Base-by-base conservation (phyloP, 768 basidiomycete genomes). In the Gelatoporia subvermispora region DNA sequence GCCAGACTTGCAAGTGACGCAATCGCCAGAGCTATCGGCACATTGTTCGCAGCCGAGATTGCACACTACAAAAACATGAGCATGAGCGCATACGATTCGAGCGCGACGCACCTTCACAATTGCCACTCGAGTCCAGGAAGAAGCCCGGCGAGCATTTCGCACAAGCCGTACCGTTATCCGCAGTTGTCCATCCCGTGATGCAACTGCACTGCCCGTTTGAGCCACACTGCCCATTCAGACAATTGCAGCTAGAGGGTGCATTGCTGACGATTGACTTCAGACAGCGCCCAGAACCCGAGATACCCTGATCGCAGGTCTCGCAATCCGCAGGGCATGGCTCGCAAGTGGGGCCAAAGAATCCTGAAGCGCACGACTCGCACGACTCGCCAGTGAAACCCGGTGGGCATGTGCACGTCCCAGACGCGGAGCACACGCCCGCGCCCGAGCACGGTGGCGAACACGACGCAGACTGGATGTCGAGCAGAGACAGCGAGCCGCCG, bases 391-490 rank as follows among this genome's bases (percentile, higher is more conserved):
- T 81, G 63, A 93, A 94, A 0, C 88, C 88, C 2, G 78, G 50
- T 0, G 81, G 74, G 58, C 92, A 95, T 0, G 71, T 65, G 58
- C 92, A 95, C 13, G 75, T 79, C 8, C 86, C 87, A 0, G 78
- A 76, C 0, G 81, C 64, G 0, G 83, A 79, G 58, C 92, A 95
- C 5, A 85, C 68, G 10, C 89, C 87, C 0, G 77, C 73, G 2
- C 83, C 78, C 0, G 90, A 75, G 59, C 92, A 94, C 2, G 82
- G 71, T 0, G 88, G 82, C 0, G 85, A 82, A 61, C 92, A 94
- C 0, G 81, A 71, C 0, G 79, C 72, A 3, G 87, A 90, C 61
- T 89, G 78, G 53, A 93, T 72, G 54, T 82, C 81, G 36, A 84
- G 64, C n/a, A 91, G 68, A 1, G 76, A 70, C n/a, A 89, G 67